Conservation (phyloP, 345 rosid species). For the Stellera chamaejasme region DNA sequence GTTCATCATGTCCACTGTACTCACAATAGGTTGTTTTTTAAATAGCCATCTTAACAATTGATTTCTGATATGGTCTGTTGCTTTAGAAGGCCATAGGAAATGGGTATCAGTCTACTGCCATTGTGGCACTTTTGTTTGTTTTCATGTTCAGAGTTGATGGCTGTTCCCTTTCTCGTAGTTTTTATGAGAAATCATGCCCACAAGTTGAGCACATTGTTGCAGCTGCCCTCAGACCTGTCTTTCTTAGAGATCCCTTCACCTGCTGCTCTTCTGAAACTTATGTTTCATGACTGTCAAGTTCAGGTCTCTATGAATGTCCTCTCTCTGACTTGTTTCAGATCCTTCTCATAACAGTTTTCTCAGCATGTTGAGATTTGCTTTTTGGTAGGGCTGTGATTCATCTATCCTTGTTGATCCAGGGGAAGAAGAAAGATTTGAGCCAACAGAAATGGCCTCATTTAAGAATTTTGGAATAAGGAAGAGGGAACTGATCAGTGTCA, state of each 20-base stretch:
- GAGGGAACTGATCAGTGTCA: conserved; percentile 25
- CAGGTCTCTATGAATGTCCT: conserved; percentile 22
- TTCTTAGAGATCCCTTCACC: conserved; percentile 34
- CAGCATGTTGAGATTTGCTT: background rate
- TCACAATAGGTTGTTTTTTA: background rate
- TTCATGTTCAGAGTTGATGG: conserved; percentile 8
- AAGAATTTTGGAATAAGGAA: conserved; percentile 39
- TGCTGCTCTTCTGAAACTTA: conserved; percentile 37
- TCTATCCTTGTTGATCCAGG: conserved; percentile 30
- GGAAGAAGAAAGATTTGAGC: conserved; percentile 5
- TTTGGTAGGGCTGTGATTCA: conserved; percentile 37
- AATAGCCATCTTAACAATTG: background rate
- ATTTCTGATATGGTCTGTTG: background rate
- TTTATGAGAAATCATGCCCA: conserved; percentile 35
- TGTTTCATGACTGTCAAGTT: conserved; percentile 53
- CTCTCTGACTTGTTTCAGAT: background rate
- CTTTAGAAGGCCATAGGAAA: background rate
- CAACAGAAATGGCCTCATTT: conserved; percentile 24
- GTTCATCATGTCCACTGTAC: background rate
- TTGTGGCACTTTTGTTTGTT: conserved; percentile 2
- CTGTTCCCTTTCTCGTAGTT: conserved; percentile 21
- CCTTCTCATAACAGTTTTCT: background rate
- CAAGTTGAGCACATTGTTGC: conserved; percentile 29
- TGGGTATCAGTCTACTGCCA: conserved; percentile 7
- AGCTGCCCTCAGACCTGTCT: conserved; percentile 21